Evolutionary conservation across 164 flowering plant species (phyloP).

Genomic region (Cinnamomum chago): DNA sequence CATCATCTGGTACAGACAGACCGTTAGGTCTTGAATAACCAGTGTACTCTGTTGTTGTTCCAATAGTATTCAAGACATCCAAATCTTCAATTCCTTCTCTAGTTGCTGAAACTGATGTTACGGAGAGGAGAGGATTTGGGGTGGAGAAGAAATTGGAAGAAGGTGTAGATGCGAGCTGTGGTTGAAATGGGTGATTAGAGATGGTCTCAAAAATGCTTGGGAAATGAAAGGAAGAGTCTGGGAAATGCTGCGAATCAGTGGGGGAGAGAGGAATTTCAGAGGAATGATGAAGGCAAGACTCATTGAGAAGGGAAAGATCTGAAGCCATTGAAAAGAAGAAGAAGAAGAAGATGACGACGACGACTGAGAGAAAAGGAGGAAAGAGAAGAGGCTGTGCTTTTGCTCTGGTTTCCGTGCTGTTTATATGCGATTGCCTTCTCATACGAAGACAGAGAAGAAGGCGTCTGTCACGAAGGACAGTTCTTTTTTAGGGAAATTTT

Average conservation of each 20-base stretch:
- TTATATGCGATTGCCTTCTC: not conserved
- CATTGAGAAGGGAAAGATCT: conserved; percentile 39
- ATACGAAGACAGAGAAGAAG: not conserved
- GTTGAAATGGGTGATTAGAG: conserved; percentile 9
- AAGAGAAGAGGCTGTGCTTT: not conserved
- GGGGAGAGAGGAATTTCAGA: conserved; percentile 7
- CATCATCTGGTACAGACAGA: conserved; percentile 13
- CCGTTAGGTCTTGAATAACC: conserved; percentile 16
- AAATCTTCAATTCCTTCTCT: conserved; percentile 19
- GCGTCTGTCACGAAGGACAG: not conserved
- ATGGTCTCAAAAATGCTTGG: conserved; percentile 26
- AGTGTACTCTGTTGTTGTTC: conserved; percentile 13
- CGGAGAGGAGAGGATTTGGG: conserved; percentile 38
- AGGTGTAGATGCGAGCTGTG: conserved; percentile 14
- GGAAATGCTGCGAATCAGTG: conserved; percentile 26
- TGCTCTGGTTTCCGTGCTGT: not conserved
- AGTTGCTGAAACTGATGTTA: conserved; percentile 16
- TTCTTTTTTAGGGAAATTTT: too few relatives aligned
- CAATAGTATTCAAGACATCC: conserved; percentile 24
- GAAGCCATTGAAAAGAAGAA: conserved; percentile 42
- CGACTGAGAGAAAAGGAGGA: not conserved
- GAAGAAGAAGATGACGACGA: not conserved
- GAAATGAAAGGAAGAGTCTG: conserved; percentile 40
- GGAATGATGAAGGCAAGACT: conserved; percentile 16
- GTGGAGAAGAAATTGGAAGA: not conserved